A percentile compares a stretch with the other conserved stretches of the same genome.
Evolutionary conservation across 495 filamentous ascomycete species (phyloP).

Genomic region (Parathielavia appendiculata): DNA sequence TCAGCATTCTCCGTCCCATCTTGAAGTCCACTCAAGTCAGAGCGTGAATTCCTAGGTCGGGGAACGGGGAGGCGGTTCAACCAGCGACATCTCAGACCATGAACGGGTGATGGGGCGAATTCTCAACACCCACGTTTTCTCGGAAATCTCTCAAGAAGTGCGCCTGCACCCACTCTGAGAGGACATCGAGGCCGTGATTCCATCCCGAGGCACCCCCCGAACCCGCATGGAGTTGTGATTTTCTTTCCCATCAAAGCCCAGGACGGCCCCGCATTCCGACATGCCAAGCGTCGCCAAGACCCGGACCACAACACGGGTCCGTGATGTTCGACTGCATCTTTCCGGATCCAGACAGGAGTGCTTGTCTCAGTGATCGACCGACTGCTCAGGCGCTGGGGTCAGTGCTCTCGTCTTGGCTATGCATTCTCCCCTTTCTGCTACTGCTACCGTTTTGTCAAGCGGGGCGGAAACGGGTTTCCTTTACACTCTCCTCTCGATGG

Average conservation of each 20-base stretch:
- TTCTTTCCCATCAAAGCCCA: background rate
- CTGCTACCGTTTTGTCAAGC: slow-evolving; percentile 8
- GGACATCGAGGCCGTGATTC: no score
- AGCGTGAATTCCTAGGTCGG: background rate
- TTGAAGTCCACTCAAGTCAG: background rate
- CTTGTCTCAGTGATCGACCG: slow-evolving; percentile 26
- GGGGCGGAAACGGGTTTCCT: background rate
- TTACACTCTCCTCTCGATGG: background rate
- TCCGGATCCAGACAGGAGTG: slow-evolving; percentile 28
- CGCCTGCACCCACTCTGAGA: no score
- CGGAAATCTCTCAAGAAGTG: no score
- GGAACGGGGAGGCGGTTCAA: no score
- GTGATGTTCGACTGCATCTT: slow-evolving; percentile 18
- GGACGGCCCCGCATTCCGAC: slow-evolving; percentile 8
- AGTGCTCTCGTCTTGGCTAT: slow-evolving; percentile 22
- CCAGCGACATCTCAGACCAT: background rate
- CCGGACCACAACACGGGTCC: slow-evolving; percentile 18
- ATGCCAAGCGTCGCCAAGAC: slow-evolving; percentile 19
- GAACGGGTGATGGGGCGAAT: background rate
- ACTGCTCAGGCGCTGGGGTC: slow-evolving; percentile 18
- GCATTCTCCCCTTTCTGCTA: slow-evolving; percentile 10
- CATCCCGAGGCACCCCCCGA: no score
- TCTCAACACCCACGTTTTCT: background rate
- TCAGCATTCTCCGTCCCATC: background rate
- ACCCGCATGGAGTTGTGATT: background rate